Percentiles rank a stretch among this genome's conserved stretches.
phyloP scores from a whole-genome alignment of 306 rosid genomes.

The Purshia tridentata region DNA sequence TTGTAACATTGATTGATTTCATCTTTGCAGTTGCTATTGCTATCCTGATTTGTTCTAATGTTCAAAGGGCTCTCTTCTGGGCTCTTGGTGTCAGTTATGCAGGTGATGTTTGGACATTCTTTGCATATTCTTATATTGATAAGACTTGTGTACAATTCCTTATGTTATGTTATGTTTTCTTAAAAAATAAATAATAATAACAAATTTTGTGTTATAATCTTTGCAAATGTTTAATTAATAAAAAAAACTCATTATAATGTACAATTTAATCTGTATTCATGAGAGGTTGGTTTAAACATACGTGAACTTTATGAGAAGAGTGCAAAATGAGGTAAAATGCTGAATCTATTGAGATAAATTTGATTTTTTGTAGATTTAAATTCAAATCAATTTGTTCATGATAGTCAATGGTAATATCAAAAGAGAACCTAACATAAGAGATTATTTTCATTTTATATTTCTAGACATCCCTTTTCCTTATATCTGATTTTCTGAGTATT shows the following conservation, averaged over 20 bases:
- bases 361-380: neutral
- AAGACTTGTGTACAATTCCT: neutral
- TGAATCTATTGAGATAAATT: neutral
- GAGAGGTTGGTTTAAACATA: neutral
- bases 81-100: constrained; percentile 69
- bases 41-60: constrained; percentile 61
- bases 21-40: constrained; percentile 67
- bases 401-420: neutral
- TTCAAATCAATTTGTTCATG: too few relatives aligned
- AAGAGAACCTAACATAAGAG: neutral
- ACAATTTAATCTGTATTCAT: neutral
- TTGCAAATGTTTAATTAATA: neutral
- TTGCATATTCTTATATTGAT: neutral
- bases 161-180: neutral
- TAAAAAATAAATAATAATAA: neutral
- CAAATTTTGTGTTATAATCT: neutral
- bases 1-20: constrained; percentile 21
- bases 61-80: constrained; percentile 85
- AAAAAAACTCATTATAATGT: neutral
- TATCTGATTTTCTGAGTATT: constrained; percentile 17
- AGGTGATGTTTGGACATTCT: constrained; percentile 36
- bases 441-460: neutral
- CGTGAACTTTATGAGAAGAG: neutral
- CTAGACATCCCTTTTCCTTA: constrained; percentile 1
- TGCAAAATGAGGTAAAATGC: neutral